Base-by-base conservation (phyloP, 2,329 filamentous ascomycete genomes). In the Aspergillus costaricaensis region DNA sequence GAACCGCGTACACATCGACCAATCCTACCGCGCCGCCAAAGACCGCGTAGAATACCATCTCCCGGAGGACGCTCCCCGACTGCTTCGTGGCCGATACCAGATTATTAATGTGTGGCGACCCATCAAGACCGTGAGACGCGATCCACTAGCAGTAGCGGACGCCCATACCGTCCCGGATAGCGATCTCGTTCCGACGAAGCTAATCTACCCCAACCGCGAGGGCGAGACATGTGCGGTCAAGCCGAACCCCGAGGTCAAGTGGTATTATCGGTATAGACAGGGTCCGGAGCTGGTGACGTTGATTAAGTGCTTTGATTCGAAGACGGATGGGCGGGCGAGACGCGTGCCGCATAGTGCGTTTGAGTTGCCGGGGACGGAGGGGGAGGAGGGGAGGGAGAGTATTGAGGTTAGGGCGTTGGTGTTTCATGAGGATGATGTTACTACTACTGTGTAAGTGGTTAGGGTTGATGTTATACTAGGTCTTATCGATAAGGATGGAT, bases 281-380 rank as follows among this genome's bases (percentile, higher is more conserved):
- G 78, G 75, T 0, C 83, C 84, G 0, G 76, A 82, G 3, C 80
- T 88, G 74, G 81, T 84, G 3, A 76, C 85, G 3, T 67, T 88
- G 47, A 85, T 88, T 72, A 88, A 88, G 71, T 86, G 84, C 67
- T 88, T 83, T 67, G 86, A 88, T 70, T 83, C 77, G 25, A 83
- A 85, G 77, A 76, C 76, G 23, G 83, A 86, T 68, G 83, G 82
- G 0, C 72, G 81, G 25, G 82, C 83, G 5, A 76, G 83, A 9
- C 70, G 83, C 4, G 80, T 84, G 32, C 83, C 84, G n/a, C 85
- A 87, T 65, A 79, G 80, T 5, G 82, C 84, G 2, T 86, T 88
- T 76, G 73, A 73, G 17, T 80, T 85, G 69, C 74, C 79, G 1
- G 79, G 76, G n/a, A 78, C 79, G 9, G 74, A 78, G 15, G 62